Percentiles rank a stretch among this genome's conserved stretches.
phyloP scores from a whole-genome alignment of 805 yeast genomes.

The Candida germanica region DNA sequence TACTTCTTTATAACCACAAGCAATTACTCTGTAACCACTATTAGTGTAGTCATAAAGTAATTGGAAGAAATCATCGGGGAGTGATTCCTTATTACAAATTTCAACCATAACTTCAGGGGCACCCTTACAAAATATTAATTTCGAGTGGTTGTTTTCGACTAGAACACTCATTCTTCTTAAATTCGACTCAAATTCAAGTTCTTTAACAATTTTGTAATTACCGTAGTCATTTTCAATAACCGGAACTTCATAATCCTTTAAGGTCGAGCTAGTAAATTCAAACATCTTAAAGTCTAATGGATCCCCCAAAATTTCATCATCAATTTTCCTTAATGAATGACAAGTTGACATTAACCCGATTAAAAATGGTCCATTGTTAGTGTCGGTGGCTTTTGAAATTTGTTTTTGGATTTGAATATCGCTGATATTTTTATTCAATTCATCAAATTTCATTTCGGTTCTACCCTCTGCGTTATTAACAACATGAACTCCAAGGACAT shows the following conservation, averaged over 20 bases:
- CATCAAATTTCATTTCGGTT: slow-evolving; percentile 35
- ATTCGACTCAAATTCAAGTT: slow-evolving; percentile 80
- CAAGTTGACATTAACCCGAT: slow-evolving; percentile 65
- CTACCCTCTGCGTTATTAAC: slow-evolving; percentile 40
- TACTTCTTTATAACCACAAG: slow-evolving; percentile 68
- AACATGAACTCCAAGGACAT: slow-evolving; percentile 62
- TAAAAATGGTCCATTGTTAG: slow-evolving; percentile 29
- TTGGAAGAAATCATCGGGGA: slow-evolving; percentile 75
- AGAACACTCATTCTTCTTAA: slow-evolving; percentile 90
- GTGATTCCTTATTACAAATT: slow-evolving; percentile 65
- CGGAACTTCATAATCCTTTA: slow-evolving; percentile 29
- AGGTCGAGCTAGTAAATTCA: slow-evolving; percentile 77
- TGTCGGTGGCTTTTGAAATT: slow-evolving; percentile 17
- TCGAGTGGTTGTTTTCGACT: slow-evolving; percentile 35
- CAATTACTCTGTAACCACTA: slow-evolving; percentile 92
- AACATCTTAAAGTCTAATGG: slow-evolving; percentile 94
- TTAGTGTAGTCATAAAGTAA: slow-evolving; percentile 83
- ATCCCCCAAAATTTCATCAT: slow-evolving; percentile 83
- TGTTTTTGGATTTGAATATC: slow-evolving; percentile 7
- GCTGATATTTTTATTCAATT: slow-evolving; percentile 15
- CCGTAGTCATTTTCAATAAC: slow-evolving; percentile 13
- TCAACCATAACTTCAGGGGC: slow-evolving; percentile 93
- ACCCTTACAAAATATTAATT: slow-evolving; percentile 69
- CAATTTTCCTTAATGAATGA: slow-evolving; percentile 80
- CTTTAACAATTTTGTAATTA: slow-evolving; percentile 38